These are phyloP conservation scores for Tuber aestivum DNA, from an alignment of 495 filamentous ascomycete species.

Conservation along the genomic window DNA sequence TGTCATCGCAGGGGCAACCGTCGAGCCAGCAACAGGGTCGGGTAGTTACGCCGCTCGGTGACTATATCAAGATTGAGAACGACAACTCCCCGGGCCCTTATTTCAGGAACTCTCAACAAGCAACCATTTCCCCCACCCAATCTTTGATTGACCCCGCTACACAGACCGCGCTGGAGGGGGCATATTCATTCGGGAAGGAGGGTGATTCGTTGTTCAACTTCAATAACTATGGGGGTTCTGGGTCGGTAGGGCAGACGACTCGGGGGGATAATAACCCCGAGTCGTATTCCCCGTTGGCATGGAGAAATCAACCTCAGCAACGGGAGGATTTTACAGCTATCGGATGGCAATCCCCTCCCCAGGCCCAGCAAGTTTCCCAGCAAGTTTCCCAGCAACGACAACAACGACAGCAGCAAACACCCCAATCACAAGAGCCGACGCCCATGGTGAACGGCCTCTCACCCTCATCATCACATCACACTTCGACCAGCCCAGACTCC, in stretches of 20 bases:
- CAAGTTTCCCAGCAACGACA: conserved; percentile 33
- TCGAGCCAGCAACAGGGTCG: conserved; percentile 25
- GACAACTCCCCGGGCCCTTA: conserved; percentile 29
- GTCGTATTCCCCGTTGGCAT: conserved; percentile 25
- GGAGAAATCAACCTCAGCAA: conserved; percentile 32
- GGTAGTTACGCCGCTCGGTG: conserved; percentile 35
- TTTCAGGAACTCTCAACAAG: conserved; percentile 31
- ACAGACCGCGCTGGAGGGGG: conserved; percentile 39
- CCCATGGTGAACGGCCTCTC: conserved; percentile 45
- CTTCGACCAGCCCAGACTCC: conserved; percentile 47
- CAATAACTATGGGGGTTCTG: conserved; percentile 24
- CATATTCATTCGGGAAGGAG: conserved; percentile 35
- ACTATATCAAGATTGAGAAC: conserved; percentile 42
- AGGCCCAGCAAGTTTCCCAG: conserved; percentile 34
- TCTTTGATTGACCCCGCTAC: conserved; percentile 42
- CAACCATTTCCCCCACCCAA: conserved; percentile 41
- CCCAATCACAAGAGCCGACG: conserved; percentile 38
- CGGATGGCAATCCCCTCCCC: conserved; percentile 40
- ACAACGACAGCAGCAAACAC: conserved; percentile 28
- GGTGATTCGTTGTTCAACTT: conserved; percentile 40
- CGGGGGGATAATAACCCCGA: conserved; percentile 27
- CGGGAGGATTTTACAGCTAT: conserved; percentile 35
- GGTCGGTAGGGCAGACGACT: conserved; percentile 13
- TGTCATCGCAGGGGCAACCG: conserved; percentile 21
- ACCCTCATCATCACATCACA: conserved; percentile 44